Evolutionary conservation across 2,329 filamentous ascomycete genomes (phyloP), one percentile per base, ranked within the genome.

Genomic region (Dactylellina drechsleri): DNA sequence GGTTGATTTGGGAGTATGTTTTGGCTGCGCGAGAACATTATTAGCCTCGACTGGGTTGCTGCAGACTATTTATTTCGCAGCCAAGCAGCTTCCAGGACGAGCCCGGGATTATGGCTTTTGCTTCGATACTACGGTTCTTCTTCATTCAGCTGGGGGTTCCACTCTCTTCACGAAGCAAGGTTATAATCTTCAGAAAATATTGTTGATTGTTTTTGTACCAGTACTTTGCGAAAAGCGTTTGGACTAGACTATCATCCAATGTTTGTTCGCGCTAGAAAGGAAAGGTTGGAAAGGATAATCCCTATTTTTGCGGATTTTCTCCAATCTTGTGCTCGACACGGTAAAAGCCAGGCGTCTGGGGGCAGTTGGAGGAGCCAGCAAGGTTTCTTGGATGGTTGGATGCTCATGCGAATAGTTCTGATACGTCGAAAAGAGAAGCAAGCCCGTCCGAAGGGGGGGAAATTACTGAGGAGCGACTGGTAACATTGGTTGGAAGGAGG

Each of bases 1-100:
- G 54, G 68, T 50, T 72, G 67, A 72, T 72, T 49, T 72, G 60
- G 60, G 53, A 20, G 56, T 43, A 8, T 36, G 31, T 67, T 59
- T 52, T 60, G 45, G 54, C 49, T 4, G 31, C 31, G 26, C 45
- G 13, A 59, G 26, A 18, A n/a, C 43, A n/a, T 47, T n/a, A 50
- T 28, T n/a, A 53, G 54, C 16, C 53, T 50, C 53, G 56, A 36
- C 31, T 36, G 31, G 31, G 31, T 36, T 36, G 31, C 31, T 36
- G 31, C 31, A 36, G 31, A 36, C 31, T 36, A 36, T 2, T 36
- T 36, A 10, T 36, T 36, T 36, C 10, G 31, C 31, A 10, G 31
- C 31, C 31, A 36, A 36, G 31, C 31, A 36, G 31, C 31, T 36
- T 36, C 31, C 31, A 36, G 31, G 31, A 36, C 31, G 31, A 36